phyloP scores from a whole-genome alignment of 2,329 filamentous ascomycete genomes.

The Ascochyta pisi region DNA sequence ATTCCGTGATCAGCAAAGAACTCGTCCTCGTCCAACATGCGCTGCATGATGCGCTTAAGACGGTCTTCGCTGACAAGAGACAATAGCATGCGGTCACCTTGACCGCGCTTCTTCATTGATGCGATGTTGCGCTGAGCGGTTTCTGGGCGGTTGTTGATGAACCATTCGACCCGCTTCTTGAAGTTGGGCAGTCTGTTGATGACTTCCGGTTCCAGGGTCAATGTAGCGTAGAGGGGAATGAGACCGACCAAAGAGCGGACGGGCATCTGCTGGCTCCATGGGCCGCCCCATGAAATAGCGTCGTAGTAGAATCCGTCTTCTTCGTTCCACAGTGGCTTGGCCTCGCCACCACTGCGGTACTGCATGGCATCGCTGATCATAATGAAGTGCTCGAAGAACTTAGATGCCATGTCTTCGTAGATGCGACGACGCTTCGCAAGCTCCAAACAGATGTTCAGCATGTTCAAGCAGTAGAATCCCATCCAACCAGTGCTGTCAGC shows the following conservation, averaged over 20 bases:
- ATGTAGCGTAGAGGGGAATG: conserved; percentile 89
- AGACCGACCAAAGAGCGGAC: conserved; percentile 91
- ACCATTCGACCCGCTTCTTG: conserved; percentile 93
- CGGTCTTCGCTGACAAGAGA: conserved; percentile 92
- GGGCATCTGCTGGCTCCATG: conserved; percentile 90
- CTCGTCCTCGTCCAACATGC: conserved; percentile 93
- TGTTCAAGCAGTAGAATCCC: conserved; percentile 95
- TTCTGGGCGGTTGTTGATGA: conserved; percentile 85
- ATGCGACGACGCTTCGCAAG: conserved; percentile 92
- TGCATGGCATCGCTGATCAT: conserved; percentile 97
- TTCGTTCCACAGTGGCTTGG: conserved; percentile 93
- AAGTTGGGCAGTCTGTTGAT: conserved; percentile 91
- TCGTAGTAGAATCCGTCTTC: conserved; percentile 98
- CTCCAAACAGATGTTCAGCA: conserved; percentile 96
- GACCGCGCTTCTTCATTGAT: conserved; percentile 87
- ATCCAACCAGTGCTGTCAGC: conserved; percentile 99
- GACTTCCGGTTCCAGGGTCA: conserved; percentile 91
- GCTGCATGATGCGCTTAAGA: conserved; percentile 84
- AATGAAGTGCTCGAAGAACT: conserved; percentile 99
- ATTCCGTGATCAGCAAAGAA: conserved; percentile 92
- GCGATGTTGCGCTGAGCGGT: conserved; percentile 93
- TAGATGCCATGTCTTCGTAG: conserved; percentile 96
- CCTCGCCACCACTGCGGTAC: conserved; percentile 69
- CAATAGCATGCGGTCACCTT: conserved; percentile 84
- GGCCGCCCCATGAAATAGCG: conserved; percentile 94